These are phyloP conservation scores for Aspergillus unguis DNA, from an alignment of 2,329 filamentous ascomycete genomes.

Conservation along the genomic window DNA sequence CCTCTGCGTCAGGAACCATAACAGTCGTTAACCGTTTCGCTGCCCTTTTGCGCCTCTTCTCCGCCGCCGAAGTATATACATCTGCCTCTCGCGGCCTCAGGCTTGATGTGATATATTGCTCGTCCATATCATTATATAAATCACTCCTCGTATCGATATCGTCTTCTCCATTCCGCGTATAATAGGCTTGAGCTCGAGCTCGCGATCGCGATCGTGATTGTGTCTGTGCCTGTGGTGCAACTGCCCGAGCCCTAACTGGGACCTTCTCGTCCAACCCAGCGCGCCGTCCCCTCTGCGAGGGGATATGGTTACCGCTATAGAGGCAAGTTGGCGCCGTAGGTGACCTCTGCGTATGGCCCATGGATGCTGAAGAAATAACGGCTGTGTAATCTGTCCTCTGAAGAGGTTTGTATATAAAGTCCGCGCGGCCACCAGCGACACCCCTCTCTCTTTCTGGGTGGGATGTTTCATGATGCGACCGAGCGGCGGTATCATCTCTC, in stretches of 20 bases:
- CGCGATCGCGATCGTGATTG: slow-evolving; percentile 2
- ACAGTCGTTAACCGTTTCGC: slow-evolving; percentile 29
- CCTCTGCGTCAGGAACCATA: slow-evolving; percentile 38
- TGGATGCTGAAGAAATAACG: slow-evolving; percentile 25
- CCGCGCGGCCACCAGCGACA: background rate
- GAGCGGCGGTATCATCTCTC: too few species aligned
- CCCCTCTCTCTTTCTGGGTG: background rate
- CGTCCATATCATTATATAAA: slow-evolving; percentile 4
- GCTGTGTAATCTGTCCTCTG: slow-evolving; percentile 27
- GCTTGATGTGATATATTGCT: background rate
- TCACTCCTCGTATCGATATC: background rate
- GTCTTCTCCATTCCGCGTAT: background rate
- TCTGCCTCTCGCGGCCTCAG: background rate
- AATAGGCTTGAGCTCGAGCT: background rate
- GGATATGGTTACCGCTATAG: slow-evolving; percentile 16
- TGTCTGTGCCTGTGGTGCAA: too few species aligned
- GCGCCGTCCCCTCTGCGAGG: slow-evolving; percentile 16
- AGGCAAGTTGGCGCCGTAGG: too few species aligned
- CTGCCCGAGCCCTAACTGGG: too few species aligned
- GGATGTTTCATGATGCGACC: too few species aligned
- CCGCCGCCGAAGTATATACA: slow-evolving; percentile 15
- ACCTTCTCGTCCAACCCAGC: background rate
- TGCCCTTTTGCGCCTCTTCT: slow-evolving; percentile 23
- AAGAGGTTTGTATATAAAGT: slow-evolving; percentile 36
- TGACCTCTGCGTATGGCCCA: background rate